Conservation (phyloP, 2,329 filamentous ascomycete genomes). For the Diaporthe sp. region DNA sequence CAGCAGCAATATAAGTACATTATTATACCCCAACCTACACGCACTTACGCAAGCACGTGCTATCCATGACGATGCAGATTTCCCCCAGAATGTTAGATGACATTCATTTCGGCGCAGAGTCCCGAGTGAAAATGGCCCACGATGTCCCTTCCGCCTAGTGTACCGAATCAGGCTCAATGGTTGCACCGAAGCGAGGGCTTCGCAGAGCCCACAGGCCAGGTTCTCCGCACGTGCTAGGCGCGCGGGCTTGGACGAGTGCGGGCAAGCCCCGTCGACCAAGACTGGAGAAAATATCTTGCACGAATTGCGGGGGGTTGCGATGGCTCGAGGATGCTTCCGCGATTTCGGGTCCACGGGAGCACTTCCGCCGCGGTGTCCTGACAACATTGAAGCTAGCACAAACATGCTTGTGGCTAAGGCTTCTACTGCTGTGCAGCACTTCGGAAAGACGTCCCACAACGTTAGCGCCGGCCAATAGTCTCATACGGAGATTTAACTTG, state of each 20-base stretch:
- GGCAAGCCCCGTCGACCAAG: conserved; percentile 27
- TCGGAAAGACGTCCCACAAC: not conserved
- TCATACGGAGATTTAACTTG: not conserved
- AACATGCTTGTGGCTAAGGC: not conserved
- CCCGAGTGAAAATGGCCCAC: not conserved
- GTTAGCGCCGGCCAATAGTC: not conserved
- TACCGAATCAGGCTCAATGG: conserved; percentile 15
- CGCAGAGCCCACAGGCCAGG: conserved; percentile 16
- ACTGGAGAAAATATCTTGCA: conserved; percentile 38
- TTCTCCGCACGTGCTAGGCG: conserved; percentile 34
- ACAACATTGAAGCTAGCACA: not conserved
- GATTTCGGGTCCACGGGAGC: conserved; percentile 22
- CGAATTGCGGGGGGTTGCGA: conserved; percentile 27
- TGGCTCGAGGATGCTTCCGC: not conserved
- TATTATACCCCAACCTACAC: not conserved
- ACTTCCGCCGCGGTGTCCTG: conserved; percentile 4
- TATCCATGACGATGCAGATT: not conserved
- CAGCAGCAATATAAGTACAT: not conserved
- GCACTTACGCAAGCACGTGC: not conserved
- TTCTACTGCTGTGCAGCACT: not conserved
- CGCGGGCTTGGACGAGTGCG: conserved; percentile 23
- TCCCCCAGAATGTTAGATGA: not conserved
- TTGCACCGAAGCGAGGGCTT: conserved; percentile 19
- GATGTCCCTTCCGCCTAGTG: conserved; percentile 1
- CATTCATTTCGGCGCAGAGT: conserved; percentile 1